phyloP scores from a whole-genome alignment of 2,329 filamentous ascomycete species.

The Fusarium burgessii region DNA sequence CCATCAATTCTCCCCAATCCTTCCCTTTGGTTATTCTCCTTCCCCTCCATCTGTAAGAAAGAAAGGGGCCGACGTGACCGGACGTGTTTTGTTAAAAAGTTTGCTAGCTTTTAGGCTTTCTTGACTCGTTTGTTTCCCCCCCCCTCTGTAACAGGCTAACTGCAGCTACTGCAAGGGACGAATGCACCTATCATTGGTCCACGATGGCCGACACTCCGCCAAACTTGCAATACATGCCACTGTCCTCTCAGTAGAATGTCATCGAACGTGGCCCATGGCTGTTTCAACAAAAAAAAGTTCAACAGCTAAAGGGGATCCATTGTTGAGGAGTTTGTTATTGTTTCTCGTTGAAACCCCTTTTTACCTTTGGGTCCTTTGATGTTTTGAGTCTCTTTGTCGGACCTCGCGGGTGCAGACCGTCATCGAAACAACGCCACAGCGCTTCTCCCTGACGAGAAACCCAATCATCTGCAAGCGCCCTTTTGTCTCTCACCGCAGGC shows the following conservation, averaged over 20 bases:
- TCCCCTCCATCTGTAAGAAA: neutral
- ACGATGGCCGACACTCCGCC: neutral
- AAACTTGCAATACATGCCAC: constrained; percentile 17
- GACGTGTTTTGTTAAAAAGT: constrained; percentile 10
- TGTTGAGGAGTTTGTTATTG: too few relatives aligned
- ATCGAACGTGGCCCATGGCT: constrained; percentile 13
- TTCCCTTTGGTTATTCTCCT: neutral
- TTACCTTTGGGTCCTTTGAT: too few relatives aligned
- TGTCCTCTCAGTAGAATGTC: constrained; percentile 23
- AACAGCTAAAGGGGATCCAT: too few relatives aligned
- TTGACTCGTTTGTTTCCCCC: constrained; percentile 24
- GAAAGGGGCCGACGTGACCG: constrained; percentile 1
- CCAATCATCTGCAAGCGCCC: constrained; percentile 11
- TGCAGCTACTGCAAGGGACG: constrained; percentile 29
- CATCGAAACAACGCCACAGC: constrained; percentile 33
- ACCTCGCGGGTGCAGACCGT: neutral
- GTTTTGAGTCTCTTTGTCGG: constrained; percentile 30
- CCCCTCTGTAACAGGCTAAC: constrained; percentile 22
- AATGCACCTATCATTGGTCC: constrained; percentile 10
- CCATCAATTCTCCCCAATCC: neutral
- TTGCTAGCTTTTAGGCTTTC: neutral
- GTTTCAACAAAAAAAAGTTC: too few relatives aligned
- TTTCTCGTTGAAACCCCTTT: too few relatives aligned
- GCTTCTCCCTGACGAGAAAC: constrained; percentile 22
- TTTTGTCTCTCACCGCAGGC: constrained; percentile 10